Evolutionary conservation across 768 basidiomycete species (phyloP).

Genomic region (Collybia nuda): DNA sequence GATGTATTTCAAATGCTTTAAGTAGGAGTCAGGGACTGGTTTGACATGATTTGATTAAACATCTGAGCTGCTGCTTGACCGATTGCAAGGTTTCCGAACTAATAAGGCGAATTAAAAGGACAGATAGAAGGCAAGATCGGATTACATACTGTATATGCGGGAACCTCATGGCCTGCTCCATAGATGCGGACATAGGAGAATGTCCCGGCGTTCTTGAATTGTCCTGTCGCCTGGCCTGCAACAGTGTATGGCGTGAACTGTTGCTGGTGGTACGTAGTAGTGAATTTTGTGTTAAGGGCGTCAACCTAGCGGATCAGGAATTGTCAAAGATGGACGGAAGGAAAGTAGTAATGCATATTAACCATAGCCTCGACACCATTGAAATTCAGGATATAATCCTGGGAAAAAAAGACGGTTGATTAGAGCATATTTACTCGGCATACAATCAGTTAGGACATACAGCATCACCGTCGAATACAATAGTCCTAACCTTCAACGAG

Average conservation of each 20-base stretch:
- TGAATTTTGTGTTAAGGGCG: constrained; percentile 46
- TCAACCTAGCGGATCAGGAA: constrained; percentile 32
- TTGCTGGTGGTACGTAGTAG: constrained; percentile 37
- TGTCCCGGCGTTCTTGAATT: constrained; percentile 59
- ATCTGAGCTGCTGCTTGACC: constrained; percentile 45
- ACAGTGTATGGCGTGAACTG: constrained; percentile 49
- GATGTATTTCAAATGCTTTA: background rate
- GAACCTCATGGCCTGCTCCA: constrained; percentile 48
- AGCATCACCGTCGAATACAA: constrained; percentile 60
- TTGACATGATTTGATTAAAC: constrained; percentile 41
- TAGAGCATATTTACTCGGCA: background rate
- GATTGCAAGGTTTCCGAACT: constrained; percentile 32
- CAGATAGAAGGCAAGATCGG: background rate
- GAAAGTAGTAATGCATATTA: background rate
- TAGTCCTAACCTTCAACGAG: constrained; percentile 33
- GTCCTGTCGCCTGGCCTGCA: constrained; percentile 44
- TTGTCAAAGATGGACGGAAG: background rate
- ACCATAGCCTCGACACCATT: constrained; percentile 61
- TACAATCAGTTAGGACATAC: constrained; percentile 26
- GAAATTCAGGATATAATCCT: constrained; percentile 57
- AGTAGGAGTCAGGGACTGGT: constrained; percentile 19
- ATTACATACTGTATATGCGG: constrained; percentile 39
- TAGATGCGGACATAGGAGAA: constrained; percentile 55
- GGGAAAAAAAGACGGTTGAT: background rate
- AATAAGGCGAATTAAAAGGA: constrained; percentile 10